Conservation (phyloP, 2,329 filamentous ascomycete genomes). For the Chaetomiaceae sp. region DNA sequence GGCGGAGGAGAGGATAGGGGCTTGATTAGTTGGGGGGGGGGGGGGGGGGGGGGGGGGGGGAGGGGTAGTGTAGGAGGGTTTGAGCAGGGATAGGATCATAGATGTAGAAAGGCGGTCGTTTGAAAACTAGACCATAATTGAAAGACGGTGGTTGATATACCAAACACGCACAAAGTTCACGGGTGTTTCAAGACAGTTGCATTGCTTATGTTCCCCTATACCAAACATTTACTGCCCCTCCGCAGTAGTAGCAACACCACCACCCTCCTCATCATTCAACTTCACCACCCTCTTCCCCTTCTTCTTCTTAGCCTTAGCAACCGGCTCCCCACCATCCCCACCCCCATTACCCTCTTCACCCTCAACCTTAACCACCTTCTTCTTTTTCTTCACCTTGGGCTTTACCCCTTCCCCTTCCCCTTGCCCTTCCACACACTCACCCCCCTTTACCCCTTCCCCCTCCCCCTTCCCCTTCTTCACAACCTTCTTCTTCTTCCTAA, state of each 20-base stretch:
- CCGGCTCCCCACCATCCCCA: slow-evolving; percentile 8
- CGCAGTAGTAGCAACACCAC: not conserved
- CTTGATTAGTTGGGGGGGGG: no score
- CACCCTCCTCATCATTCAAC: slow-evolving; percentile 22
- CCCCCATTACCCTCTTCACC: not conserved
- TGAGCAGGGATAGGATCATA: no score
- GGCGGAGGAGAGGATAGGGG: slow-evolving; percentile 29
- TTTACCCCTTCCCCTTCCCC: slow-evolving; percentile 33
- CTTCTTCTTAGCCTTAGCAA: slow-evolving; percentile 29
- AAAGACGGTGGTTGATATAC: no score
- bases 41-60: no score
- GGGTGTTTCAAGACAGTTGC: not conserved
- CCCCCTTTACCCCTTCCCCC: not conserved
- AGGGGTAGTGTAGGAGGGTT: no score
- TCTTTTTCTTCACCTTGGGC: slow-evolving; percentile 31
- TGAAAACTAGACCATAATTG: no score
- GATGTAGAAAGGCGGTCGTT: no score
- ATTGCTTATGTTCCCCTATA: not conserved
- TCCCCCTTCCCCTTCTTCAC: not conserved
- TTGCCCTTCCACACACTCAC: slow-evolving; percentile 26
- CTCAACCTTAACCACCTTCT: slow-evolving; percentile 14
- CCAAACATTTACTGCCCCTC: not conserved
- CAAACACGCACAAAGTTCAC: no score
- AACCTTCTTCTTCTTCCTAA: slow-evolving; percentile 62
- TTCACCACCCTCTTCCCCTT: slow-evolving; percentile 24